Evolutionary conservation across 495 filamentous ascomycete species (phyloP).

Genomic region (Xylaria flabelliformis): DNA sequence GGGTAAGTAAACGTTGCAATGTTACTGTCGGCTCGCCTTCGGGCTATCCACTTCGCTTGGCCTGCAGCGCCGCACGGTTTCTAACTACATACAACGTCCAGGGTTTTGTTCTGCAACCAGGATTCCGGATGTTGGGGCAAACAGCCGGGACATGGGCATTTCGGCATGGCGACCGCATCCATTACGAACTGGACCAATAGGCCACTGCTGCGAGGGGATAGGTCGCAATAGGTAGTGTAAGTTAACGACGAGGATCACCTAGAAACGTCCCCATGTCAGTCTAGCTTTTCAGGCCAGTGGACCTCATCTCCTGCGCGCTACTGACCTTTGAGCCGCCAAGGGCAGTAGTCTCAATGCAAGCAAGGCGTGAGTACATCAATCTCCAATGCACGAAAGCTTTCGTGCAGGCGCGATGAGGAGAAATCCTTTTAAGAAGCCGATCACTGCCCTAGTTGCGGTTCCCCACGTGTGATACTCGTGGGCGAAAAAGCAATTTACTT

Average conservation of each 20-base stretch:
- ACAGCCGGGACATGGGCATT: not conserved
- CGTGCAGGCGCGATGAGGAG: constrained; percentile 17
- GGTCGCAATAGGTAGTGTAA: not conserved
- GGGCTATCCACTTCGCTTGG: constrained; percentile 9
- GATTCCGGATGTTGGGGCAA: constrained; percentile 12
- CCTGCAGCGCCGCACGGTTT: not conserved
- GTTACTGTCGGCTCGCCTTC: constrained; percentile 9
- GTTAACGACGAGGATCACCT: constrained; percentile 17
- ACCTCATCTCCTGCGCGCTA: constrained; percentile 18
- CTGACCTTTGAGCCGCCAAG: constrained; percentile 5
- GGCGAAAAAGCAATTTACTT: constrained; percentile 11
- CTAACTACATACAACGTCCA: constrained; percentile 4
- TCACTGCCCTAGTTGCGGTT: constrained; percentile 9
- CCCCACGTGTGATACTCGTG: constrained; percentile 18
- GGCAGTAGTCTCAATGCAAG: not conserved
- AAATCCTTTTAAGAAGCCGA: constrained; percentile 23
- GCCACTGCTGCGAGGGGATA: not conserved
- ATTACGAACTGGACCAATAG: not conserved
- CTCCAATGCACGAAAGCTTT: constrained; percentile 18
- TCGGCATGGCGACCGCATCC: constrained; percentile 16
- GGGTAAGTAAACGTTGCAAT: not conserved
- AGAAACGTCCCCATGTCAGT: constrained; percentile 8
- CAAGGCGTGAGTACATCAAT: not conserved
- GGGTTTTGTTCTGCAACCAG: not conserved
- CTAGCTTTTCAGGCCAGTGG: constrained; percentile 18